phyloP scores from a whole-genome alignment of 306 rosid species.

The Cucumis hystrix region DNA sequence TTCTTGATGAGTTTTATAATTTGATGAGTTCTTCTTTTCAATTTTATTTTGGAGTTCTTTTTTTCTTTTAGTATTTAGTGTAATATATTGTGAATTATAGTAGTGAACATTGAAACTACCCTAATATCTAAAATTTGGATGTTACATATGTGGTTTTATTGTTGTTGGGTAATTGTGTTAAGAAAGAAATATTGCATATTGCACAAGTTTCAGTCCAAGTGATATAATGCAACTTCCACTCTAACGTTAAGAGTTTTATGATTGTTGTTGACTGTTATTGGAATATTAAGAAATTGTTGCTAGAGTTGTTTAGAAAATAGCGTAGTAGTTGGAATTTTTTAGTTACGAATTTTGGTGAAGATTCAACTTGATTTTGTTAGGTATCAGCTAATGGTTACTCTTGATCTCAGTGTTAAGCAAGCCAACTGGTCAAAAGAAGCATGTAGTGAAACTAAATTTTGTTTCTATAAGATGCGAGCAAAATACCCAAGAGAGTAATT shows the following conservation, averaged over 20 bases:
- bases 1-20: neutral
- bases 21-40: neutral
- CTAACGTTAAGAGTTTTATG: neutral
- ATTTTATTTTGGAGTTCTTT: neutral
- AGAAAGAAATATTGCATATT: neutral
- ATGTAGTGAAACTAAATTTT: conserved; percentile 24
- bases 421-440: conserved; percentile 29
- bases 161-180: neutral
- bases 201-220: neutral
- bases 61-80: neutral
- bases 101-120: neutral
- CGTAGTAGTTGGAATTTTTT: neutral
- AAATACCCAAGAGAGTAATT: conserved; percentile 36
- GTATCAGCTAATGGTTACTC: conserved; percentile 3
- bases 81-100: neutral
- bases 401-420: conserved; percentile 28
- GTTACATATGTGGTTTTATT: neutral
- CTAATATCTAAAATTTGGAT: neutral
- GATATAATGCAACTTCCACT: neutral
- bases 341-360: neutral
- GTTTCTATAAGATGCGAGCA: conserved; percentile 69
- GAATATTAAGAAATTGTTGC: neutral
- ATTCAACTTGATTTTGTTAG: neutral
- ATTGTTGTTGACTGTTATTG: neutral
- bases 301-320: neutral